Evolutionary conservation across 1,139 yeast genomes (phyloP).

Genomic region (Yamadazyma diddensiae): DNA sequence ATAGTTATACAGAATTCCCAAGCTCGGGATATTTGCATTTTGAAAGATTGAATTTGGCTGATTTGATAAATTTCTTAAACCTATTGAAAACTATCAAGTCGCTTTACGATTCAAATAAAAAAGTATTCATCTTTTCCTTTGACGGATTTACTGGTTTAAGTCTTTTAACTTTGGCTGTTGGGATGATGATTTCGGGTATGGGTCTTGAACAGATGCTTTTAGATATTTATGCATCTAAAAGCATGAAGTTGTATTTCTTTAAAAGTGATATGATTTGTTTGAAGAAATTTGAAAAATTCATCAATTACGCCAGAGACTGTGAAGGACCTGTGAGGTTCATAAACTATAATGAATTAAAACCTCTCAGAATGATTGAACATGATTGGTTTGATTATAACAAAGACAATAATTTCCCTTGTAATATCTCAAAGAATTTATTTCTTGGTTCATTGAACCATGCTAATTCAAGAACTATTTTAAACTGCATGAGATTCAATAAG

Average conservation of each 20-base stretch:
- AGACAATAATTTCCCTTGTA: slow-evolving; percentile 41
- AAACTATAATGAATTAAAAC: slow-evolving; percentile 11
- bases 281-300: slow-evolving; percentile 30
- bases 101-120: slow-evolving; percentile 19
- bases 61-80: slow-evolving; percentile 30
- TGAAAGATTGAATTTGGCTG: slow-evolving; percentile 22
- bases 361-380: slow-evolving; percentile 2
- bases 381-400: slow-evolving; percentile 36
- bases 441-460: slow-evolving; percentile 39
- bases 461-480: slow-evolving; percentile 29
- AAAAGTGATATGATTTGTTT: slow-evolving; percentile 31
- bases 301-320: slow-evolving; percentile 15
- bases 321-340: slow-evolving; percentile 10
- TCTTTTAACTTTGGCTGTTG: slow-evolving; percentile 26
- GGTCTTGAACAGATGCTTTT: slow-evolving; percentile 23
- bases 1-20: slow-evolving; percentile 34
- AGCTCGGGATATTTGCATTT: slow-evolving; percentile 27
- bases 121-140: slow-evolving; percentile 32
- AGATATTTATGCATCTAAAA: slow-evolving; percentile 14
- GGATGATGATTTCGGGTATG: slow-evolving; percentile 19
- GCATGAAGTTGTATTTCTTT: slow-evolving; percentile 30
- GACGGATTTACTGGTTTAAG: slow-evolving; percentile 45
- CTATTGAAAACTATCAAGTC: slow-evolving; percentile 28
- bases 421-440: slow-evolving; percentile 26
- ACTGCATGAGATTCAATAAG: slow-evolving; percentile 21